Conservation (phyloP, 1,284 basidiomycete species). For the Tylopilus sp. region DNA sequence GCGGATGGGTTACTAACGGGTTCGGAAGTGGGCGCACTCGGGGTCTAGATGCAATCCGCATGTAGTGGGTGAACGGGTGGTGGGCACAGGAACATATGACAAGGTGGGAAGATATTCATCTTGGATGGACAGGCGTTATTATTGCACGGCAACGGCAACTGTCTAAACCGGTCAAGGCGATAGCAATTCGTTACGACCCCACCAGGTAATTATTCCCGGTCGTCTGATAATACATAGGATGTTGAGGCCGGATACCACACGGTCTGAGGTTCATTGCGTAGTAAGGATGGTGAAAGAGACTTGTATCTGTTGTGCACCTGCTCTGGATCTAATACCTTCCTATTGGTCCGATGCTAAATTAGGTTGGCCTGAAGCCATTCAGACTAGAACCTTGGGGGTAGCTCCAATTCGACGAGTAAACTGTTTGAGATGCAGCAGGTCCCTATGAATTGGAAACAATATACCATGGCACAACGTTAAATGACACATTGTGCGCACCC, state of each 20-base stretch:
- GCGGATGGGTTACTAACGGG: neutral
- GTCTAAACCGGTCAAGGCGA: neutral
- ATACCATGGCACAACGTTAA: no score
- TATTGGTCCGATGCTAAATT: neutral
- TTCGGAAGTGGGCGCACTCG: neutral
- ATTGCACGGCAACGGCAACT: neutral
- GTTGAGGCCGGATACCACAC: neutral
- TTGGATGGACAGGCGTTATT: neutral
- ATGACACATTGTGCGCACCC: no score
- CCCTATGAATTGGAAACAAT: no score
- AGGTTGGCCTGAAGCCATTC: neutral
- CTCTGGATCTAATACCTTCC: neutral
- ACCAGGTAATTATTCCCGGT: neutral
- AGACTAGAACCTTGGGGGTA: no score
- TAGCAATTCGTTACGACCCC: neutral
- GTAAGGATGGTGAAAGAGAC: neutral
- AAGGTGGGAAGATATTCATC: slow-evolving; percentile 1
- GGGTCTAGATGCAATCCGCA: neutral
- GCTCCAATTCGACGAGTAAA: no score
- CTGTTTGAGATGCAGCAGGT: no score
- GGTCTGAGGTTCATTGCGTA: no score
- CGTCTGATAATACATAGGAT: neutral
- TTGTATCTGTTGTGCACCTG: neutral
- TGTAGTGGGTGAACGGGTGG: neutral
- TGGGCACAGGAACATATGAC: neutral